Percentiles rank a stretch among this genome's conserved stretches.
phyloP scores from a whole-genome alignment of 2,329 filamentous ascomycete species.

The Achaetomium macrosporum region DNA sequence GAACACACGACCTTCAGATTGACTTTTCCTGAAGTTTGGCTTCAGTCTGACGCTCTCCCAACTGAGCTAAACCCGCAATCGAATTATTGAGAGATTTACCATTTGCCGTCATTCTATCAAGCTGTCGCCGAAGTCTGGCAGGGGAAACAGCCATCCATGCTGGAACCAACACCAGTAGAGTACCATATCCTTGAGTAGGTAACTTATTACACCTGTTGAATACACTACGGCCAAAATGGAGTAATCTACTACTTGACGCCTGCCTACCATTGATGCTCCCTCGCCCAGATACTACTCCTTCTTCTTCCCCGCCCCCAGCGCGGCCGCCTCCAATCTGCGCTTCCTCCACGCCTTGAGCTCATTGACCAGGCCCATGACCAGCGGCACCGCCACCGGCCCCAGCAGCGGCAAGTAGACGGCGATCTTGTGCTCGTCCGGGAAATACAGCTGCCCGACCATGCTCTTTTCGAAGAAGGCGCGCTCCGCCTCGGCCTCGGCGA shows the following conservation, averaged over 20 bases:
- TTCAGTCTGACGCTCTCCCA: conserved; percentile 24
- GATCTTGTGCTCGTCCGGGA: conserved; percentile 96
- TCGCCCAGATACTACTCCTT: conserved; percentile 12
- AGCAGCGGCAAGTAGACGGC: conserved; percentile 90
- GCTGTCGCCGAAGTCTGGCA: no score
- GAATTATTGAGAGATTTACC: not conserved
- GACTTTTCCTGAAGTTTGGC: conserved; percentile 15
- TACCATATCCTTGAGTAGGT: not conserved
- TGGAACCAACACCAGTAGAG: no score
- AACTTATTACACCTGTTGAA: not conserved
- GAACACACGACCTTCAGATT: conserved; percentile 23
- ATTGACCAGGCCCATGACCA: conserved; percentile 77
- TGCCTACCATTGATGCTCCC: not conserved
- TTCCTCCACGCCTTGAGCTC: conserved; percentile 63
- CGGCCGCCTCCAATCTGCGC: conserved; percentile 40
- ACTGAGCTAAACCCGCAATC: conserved; percentile 22
- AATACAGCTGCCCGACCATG: conserved; percentile 98
- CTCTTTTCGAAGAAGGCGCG: conserved; percentile 96
- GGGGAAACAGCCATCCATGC: no score
- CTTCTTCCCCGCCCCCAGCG: conserved; percentile 33
- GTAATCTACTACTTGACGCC: not conserved
- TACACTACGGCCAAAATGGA: not conserved
- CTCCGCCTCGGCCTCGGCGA: conserved; percentile 85
- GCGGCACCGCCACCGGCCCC: conserved; percentile 83
- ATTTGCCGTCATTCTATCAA: no score